Conservation (phyloP, 495 filamentous ascomycete genomes). For the Annulohypoxylon nitens region DNA sequence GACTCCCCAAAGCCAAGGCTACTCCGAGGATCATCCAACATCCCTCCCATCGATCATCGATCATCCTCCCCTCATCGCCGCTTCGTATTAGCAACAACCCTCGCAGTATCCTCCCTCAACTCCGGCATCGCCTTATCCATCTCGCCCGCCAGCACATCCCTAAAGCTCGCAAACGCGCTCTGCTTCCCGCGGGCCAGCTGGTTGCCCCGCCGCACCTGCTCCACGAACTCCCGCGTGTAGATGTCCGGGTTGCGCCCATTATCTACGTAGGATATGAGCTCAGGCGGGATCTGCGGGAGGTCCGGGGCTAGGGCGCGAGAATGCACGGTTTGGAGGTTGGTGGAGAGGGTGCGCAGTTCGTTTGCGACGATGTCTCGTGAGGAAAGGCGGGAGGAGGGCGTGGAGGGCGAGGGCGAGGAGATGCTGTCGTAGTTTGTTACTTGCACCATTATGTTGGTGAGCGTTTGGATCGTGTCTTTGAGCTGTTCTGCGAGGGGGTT, state of each 20-base stretch:
- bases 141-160: slow-evolving; percentile 84
- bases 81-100: slow-evolving; percentile 65
- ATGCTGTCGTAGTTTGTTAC: slow-evolving; percentile 77
- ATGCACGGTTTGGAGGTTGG: slow-evolving; percentile 60
- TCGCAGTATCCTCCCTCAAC: slow-evolving; percentile 74
- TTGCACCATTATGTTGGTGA: slow-evolving; percentile 84
- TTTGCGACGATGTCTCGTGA: slow-evolving; percentile 59
- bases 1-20: not conserved
- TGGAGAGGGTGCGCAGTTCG: slow-evolving; percentile 56
- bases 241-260: slow-evolving; percentile 95
- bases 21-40: not conserved
- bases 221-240: slow-evolving; percentile 97
- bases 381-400: slow-evolving; percentile 63
- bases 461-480: slow-evolving; percentile 83
- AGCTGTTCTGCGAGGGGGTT: slow-evolving; percentile 64
- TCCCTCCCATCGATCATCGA: not conserved
- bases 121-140: slow-evolving; percentile 85
- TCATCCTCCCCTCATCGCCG: not conserved
- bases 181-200: slow-evolving; percentile 87
- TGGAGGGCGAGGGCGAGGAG: slow-evolving; percentile 51
- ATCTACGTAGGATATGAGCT: slow-evolving; percentile 94
- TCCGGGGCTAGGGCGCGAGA: slow-evolving; percentile 60
- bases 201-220: slow-evolving; percentile 85
- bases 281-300: slow-evolving; percentile 74
- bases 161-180: slow-evolving; percentile 81